Evolutionary conservation across 768 basidiomycete species (phyloP).

Genomic region (Lactarius pseudohatsudake): DNA sequence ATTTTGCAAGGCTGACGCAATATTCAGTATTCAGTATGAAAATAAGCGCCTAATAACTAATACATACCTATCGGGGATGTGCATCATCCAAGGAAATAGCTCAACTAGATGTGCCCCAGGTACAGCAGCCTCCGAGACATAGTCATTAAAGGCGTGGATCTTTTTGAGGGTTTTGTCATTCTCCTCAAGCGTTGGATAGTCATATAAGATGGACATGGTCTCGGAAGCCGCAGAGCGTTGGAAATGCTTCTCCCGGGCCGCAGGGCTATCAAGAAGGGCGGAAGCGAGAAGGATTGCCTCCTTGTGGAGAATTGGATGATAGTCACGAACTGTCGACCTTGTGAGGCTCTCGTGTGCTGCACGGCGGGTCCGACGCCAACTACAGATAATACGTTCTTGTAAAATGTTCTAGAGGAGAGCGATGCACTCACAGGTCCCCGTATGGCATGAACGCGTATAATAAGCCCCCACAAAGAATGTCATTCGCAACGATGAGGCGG

Average conservation of each 20-base stretch:
- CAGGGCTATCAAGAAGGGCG: not conserved
- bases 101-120: constrained; percentile 31
- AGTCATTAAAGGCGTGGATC: constrained; percentile 4
- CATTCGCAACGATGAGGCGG: constrained; percentile 34
- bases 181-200: constrained; percentile 12
- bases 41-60: not conserved
- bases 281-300: constrained; percentile 10
- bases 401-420: not conserved
- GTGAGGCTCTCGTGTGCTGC: constrained; percentile 17
- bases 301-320: constrained; percentile 9
- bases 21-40: not conserved
- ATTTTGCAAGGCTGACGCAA: constrained; percentile 26
- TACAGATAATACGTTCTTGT: not conserved
- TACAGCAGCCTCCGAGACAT: constrained; percentile 6
- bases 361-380: constrained; percentile 19
- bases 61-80: constrained; percentile 15
- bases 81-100: constrained; percentile 26
- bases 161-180: constrained; percentile 12
- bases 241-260: constrained; percentile 3
- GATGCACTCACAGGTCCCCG: constrained; percentile 28
- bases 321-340: constrained; percentile 1
- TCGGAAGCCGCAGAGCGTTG: constrained; percentile 11
- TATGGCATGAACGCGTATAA: constrained; percentile 33
- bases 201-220: constrained; percentile 14
- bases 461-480: constrained; percentile 38